phyloP scores from a whole-genome alignment of 257 asterid species.

The Solanum bulbocastanum region DNA sequence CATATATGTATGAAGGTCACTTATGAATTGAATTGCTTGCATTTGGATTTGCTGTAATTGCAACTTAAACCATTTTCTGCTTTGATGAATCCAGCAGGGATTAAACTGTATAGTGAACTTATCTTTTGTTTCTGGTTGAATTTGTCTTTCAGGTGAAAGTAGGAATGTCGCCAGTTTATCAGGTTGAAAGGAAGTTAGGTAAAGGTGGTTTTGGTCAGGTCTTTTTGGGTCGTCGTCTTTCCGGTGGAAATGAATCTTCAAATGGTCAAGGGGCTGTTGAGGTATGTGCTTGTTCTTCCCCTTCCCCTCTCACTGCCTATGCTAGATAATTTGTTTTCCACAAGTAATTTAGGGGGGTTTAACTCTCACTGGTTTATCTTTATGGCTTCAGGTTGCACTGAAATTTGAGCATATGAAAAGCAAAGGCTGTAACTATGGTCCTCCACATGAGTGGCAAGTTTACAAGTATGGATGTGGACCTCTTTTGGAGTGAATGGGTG shows the following conservation, averaged over 20 bases:
- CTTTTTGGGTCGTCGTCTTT: constrained; percentile 29
- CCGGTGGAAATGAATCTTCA: constrained; percentile 15
- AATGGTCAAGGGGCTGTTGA: constrained; percentile 25
- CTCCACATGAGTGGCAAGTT: constrained; percentile 41
- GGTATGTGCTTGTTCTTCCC: constrained; percentile 3
- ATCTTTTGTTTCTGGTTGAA: background rate
- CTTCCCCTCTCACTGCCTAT: background rate
- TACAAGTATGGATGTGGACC: constrained; percentile 20
- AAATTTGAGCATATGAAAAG: constrained; percentile 39
- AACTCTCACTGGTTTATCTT: background rate
- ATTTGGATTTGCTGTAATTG: background rate
- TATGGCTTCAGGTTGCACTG: constrained; percentile 26
- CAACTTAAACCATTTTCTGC: background rate
- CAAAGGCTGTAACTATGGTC: constrained; percentile 42
- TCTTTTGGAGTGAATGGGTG: background rate
- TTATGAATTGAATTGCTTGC: background rate
- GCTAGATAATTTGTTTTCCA: background rate
- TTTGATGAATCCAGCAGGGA: background rate
- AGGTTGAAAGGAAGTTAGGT: constrained; percentile 36
- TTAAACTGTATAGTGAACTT: background rate
- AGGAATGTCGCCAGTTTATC: constrained; percentile 31
- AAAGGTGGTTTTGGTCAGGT: constrained; percentile 51
- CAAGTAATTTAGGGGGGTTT: background rate
- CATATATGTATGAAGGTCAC: background rate
- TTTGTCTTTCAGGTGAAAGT: constrained; percentile 28